Base-by-base conservation (phyloP, 345 rosid species). In the Eucalyptus marginata region DNA sequence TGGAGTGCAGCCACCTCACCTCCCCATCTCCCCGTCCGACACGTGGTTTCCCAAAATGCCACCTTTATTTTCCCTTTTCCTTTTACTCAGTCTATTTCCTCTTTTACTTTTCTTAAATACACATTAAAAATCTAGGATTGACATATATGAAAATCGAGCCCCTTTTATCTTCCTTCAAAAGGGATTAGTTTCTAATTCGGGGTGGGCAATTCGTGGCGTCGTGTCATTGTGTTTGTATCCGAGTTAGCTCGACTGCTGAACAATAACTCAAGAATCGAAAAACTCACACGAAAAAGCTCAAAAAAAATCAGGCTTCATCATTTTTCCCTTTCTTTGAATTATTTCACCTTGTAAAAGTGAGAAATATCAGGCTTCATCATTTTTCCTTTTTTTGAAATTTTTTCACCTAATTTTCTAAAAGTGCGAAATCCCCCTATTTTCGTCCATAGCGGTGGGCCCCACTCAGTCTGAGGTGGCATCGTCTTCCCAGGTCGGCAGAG, bases 131-230 rank as follows among this genome's bases (percentile, higher is more conserved):
- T 71, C 44, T 10, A 36, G 1, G 8, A 40, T 71, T 10, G 46
- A 36, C 14, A 76, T 71, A 18, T 33, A 71, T 71, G 10, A 2
- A 33, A 71, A 20, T 36, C 2, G 3, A 3, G 0, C 27, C 40
- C 6, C 3, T 68, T 68, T 71, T 71, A 71, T 36, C 46, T 18
- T 36, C 27, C 27, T 18, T 71, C 11, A 0, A 71, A 36, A 12
- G 8, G 31, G 24, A 20, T 40, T 10, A 8, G 46, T 71, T 18
- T 36, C 46, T 36, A 71, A 71, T 71, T 2, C 2, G 3, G 25
- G 5, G 2, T 5, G 33, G 36, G 18, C 18, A 68, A 33, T 68
- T 33, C 4, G 12, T 0, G 25, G 13, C 1, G 0, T 3, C 25
- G 4, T 68, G 24, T 33, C 13, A 36, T 66, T 16, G 9, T 33